These are phyloP conservation scores for Trametes sanguinea DNA, from an alignment of 768 basidiomycete genomes.

Conservation along the genomic window DNA sequence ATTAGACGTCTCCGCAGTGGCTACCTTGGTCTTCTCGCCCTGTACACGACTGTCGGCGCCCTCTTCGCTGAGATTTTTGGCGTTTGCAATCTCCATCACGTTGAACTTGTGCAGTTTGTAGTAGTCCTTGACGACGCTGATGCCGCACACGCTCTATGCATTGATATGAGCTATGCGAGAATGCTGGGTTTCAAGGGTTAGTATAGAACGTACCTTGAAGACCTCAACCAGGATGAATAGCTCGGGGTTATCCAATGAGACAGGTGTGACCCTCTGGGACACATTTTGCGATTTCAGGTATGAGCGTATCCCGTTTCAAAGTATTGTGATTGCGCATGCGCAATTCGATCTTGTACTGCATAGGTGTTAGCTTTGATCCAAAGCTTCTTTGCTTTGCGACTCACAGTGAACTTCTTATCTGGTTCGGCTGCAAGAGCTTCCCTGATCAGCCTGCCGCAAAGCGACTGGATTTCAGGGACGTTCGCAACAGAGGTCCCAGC, in stretches of 20 bases:
- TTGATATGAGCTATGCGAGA: too few relatives aligned
- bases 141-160: constrained; percentile 67
- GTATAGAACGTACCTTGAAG: constrained; percentile 64
- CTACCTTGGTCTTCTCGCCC: neutral
- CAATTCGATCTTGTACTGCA: constrained; percentile 81
- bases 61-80: constrained; percentile 38
- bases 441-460: constrained; percentile 58
- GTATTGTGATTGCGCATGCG: constrained; percentile 77
- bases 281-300: constrained; percentile 69
- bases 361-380: neutral
- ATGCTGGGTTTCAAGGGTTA: too few relatives aligned
- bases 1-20: neutral
- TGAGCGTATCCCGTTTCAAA: constrained; percentile 56
- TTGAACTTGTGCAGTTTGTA: constrained; percentile 77
- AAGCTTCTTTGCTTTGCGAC: constrained; percentile 5
- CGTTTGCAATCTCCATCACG: constrained; percentile 67
- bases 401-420: constrained; percentile 50
- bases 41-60: constrained; percentile 26
- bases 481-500: constrained; percentile 68
- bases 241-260: constrained; percentile 68
- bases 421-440: constrained; percentile 52
- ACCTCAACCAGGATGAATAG: constrained; percentile 79
- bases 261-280: constrained; percentile 68
- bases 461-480: constrained; percentile 62
- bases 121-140: constrained; percentile 74